phyloP scores from a whole-genome alignment of 192 early-diverging fungal species.

The Backusella circina region DNA sequence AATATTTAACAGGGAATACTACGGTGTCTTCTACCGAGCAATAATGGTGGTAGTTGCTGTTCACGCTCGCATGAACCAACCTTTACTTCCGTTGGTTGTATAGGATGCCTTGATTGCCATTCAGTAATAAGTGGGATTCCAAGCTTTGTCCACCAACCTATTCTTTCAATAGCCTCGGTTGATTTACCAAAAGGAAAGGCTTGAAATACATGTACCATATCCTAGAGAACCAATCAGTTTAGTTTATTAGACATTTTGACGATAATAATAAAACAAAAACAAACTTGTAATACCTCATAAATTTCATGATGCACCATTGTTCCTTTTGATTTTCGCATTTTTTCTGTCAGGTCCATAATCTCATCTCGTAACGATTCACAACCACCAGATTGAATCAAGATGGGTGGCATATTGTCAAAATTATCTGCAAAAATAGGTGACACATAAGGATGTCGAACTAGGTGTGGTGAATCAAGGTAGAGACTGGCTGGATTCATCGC shows the following conservation, averaged over 20 bases:
- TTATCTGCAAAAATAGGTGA: slow-evolving; percentile 46
- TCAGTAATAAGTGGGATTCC: slow-evolving; percentile 8
- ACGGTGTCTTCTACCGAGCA: slow-evolving; percentile 9
- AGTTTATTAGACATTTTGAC: not conserved
- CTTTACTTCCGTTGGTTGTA: not conserved
- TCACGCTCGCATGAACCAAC: not conserved
- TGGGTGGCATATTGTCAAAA: slow-evolving; percentile 43
- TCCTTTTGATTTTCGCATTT: slow-evolving; percentile 18
- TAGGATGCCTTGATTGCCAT: not conserved
- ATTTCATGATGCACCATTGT: slow-evolving; percentile 23
- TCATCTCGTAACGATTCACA: slow-evolving; percentile 44
- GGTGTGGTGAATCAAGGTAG: slow-evolving; percentile 34
- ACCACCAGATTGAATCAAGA: slow-evolving; percentile 53
- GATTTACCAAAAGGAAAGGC: slow-evolving; percentile 26
- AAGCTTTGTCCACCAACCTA: slow-evolving; percentile 26
- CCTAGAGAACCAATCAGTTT: slow-evolving; percentile 8
- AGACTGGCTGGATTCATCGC: slow-evolving; percentile 41
- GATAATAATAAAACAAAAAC: not conserved
- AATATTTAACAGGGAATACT: slow-evolving; percentile 9
- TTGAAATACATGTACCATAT: slow-evolving; percentile 36
- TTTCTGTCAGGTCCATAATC: slow-evolving; percentile 35
- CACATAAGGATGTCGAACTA: slow-evolving; percentile 49
- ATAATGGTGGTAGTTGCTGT: not conserved
- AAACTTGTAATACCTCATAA: slow-evolving; percentile 18
- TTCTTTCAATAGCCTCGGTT: slow-evolving; percentile 16